phyloP scores from a whole-genome alignment of 2,329 filamentous ascomycete species.

The Trichoderma asperellum region DNA sequence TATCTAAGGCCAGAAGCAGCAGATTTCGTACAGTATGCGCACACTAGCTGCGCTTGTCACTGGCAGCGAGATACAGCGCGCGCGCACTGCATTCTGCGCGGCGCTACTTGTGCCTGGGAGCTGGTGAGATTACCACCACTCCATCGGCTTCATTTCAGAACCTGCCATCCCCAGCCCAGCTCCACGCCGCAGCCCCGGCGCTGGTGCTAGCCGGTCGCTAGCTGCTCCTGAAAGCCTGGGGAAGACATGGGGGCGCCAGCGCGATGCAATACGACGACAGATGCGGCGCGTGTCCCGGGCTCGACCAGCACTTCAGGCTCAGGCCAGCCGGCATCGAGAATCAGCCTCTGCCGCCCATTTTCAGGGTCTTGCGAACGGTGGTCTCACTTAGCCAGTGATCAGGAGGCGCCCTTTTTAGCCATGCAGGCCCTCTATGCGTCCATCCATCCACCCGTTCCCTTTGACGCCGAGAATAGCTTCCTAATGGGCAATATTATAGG shows the following conservation, averaged over 20 bases:
- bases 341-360: not conserved
- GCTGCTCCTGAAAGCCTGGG: constrained; percentile 8
- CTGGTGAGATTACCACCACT: not conserved
- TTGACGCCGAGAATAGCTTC: constrained; percentile 19
- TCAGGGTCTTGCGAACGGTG: not conserved
- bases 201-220: constrained; percentile 1
- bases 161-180: not conserved
- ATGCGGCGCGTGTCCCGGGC: not conserved
- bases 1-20: constrained; percentile 13
- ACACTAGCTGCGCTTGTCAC: not conserved
- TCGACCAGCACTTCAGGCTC: not conserved
- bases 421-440: not conserved
- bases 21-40: not conserved
- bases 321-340: constrained; percentile 8
- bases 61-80: not conserved
- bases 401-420: constrained; percentile 2
- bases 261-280: constrained; percentile 21
- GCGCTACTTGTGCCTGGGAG: not conserved
- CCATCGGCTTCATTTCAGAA: not conserved
- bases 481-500: constrained; percentile 19
- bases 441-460: constrained; percentile 1
- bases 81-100: not conserved
- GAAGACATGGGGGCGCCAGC: constrained; percentile 10
- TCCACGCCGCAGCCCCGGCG: not conserved
- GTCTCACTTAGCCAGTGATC: not conserved